Base-by-base conservation (phyloP, 108 stramenopile species). In the Aurantiochytrium sp. region DNA sequence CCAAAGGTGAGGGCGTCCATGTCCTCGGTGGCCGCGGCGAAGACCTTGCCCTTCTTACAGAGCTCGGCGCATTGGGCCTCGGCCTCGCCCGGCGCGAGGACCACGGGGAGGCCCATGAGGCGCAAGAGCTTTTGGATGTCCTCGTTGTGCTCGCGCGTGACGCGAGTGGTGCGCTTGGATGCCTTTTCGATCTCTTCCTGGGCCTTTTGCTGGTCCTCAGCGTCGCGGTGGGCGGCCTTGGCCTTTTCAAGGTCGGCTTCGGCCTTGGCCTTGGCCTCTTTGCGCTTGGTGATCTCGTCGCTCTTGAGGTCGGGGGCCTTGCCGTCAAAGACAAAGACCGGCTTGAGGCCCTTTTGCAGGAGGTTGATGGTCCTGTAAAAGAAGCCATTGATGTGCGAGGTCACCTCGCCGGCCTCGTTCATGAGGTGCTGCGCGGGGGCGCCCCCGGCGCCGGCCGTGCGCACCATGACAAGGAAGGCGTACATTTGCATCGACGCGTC, bases 401-500 rank as follows among this genome's bases (percentile, higher is more conserved):
- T 88, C 15, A 92, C 89, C 87, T 92, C 92, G 1, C 92, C 92
- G 24, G 92, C 91, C 53, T 93, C 93, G 81, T 93, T 93, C 48
- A 90, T 93, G 34, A 93, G 90, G 91, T 91, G 91, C 34, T 86
- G 27, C 31, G 92, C 87, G 4, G 91, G 90, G 41, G 31, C 88
- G 12, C 91, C 92, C 0, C 27, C 68, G 21, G 15, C 31, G 4
- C 39, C 19, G 4, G 37, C 54, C 10, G 86, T 54, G 4, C 39
- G 36, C 52, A 37, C 50, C 86, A 32, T 69, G 21, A 88, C 69
- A 81, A 99, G 90, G 90, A 99, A 99, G 90, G 98, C 98, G 91
- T 99, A 99, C 89, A 99, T 97, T 37, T 96, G 93, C 98, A 98
- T 99, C 30, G 95, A 96, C 37, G 99, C 99, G 90, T 99, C 99